Conservation (phyloP, 2,329 filamentous ascomycete genomes). For the Aspergillus aculeatinus region DNA sequence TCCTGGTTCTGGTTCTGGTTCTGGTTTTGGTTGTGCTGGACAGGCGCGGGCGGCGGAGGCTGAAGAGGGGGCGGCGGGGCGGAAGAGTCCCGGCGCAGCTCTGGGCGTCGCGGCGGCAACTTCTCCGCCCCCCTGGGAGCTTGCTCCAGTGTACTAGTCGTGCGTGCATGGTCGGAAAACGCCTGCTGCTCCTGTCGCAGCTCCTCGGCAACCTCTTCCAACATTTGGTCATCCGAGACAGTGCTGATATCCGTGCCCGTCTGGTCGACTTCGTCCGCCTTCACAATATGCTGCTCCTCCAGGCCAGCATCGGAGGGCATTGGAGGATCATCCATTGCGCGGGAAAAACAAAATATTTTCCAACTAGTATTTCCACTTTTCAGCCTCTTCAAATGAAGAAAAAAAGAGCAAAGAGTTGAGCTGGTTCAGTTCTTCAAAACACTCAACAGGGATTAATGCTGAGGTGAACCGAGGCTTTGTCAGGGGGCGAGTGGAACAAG, state of each 20-base stretch:
- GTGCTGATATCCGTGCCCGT: slow-evolving; percentile 48
- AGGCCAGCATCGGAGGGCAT: slow-evolving; percentile 24
- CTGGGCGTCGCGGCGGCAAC: slow-evolving; percentile 30
- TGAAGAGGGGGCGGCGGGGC: slow-evolving; percentile 46
- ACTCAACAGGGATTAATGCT: slow-evolving; percentile 2
- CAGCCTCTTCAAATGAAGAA: background rate
- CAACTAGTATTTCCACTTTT: too few relatives aligned
- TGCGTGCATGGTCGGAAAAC: slow-evolving; percentile 19
- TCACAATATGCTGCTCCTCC: slow-evolving; percentile 45
- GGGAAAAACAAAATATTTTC: too few relatives aligned
- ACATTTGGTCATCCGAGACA: slow-evolving; percentile 45
- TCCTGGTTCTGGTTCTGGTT: slow-evolving; percentile 30
- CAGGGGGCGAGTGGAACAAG: background rate
- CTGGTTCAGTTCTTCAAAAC: background rate
- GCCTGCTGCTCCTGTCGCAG: slow-evolving; percentile 34
- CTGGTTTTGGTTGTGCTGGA: slow-evolving; percentile 36
- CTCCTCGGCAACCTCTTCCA: slow-evolving; percentile 42
- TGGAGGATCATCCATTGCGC: slow-evolving; percentile 28
- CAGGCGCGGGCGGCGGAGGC: slow-evolving; percentile 48
- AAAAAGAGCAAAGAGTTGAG: background rate
- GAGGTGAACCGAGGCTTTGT: background rate
- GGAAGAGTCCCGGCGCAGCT: slow-evolving; percentile 37
- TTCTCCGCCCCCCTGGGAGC: slow-evolving; percentile 18
- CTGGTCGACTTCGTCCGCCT: slow-evolving; percentile 52
- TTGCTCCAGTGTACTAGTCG: slow-evolving; percentile 8